phyloP scores from a whole-genome alignment of 768 basidiomycete species.

The Artomyces pyxidatus region DNA sequence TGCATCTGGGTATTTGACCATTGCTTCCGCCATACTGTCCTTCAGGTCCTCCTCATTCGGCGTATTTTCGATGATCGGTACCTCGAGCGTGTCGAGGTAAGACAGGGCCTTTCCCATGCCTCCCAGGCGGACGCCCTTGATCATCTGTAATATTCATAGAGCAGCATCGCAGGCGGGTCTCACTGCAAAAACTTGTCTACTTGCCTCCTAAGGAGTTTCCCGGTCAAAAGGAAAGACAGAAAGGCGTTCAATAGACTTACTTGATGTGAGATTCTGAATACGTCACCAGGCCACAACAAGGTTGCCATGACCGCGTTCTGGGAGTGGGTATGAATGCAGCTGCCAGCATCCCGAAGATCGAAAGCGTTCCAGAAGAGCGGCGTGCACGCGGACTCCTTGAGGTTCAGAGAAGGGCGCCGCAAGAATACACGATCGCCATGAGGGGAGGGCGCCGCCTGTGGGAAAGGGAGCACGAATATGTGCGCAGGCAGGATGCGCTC shows the following conservation, averaged over 20 bases:
- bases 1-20: conserved; percentile 72
- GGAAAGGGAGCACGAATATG: conserved; percentile 83
- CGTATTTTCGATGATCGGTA: conserved; percentile 90
- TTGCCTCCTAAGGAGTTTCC: background rate
- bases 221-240: background rate
- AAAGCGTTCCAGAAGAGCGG: conserved; percentile 93
- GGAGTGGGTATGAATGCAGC: conserved; percentile 88
- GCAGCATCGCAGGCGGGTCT: background rate
- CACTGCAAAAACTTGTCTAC: background rate
- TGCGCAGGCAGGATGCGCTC: conserved; percentile 77
- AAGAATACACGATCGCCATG: conserved; percentile 70
- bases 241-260: conserved; percentile 30
- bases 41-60: conserved; percentile 85
- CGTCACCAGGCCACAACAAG: conserved; percentile 59
- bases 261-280: conserved; percentile 80
- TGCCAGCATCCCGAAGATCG: conserved; percentile 66
- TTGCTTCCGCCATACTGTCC: conserved; percentile 82
- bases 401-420: conserved; percentile 56
- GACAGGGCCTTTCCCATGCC: conserved; percentile 72
- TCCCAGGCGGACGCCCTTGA: conserved; percentile 76
- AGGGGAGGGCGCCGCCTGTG: conserved; percentile 50
- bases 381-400: conserved; percentile 85
- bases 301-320: conserved; percentile 89
- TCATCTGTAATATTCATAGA: conserved; percentile 59
- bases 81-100: conserved; percentile 76